Evolutionary conservation across 2,329 filamentous ascomycete genomes (phyloP).

Genomic region (Penicillium sp.): DNA sequence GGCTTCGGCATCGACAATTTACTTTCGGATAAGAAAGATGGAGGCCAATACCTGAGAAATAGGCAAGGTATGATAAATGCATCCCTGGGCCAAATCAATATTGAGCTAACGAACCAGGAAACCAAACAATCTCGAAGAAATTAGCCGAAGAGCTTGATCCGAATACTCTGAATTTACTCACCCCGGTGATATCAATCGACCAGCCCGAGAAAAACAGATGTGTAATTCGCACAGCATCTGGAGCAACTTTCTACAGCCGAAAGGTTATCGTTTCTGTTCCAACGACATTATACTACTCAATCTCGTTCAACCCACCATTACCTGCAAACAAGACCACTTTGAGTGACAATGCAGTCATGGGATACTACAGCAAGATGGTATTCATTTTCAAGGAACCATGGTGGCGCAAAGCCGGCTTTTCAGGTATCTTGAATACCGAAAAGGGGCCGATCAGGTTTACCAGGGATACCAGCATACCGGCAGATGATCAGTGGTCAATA

Average conservation of each 20-base stretch:
- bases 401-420: conserved; percentile 29
- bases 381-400: not conserved
- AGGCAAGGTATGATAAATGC: not conserved
- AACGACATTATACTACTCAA: conserved; percentile 51
- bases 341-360: conserved; percentile 5
- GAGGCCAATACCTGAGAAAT: conserved; percentile 56
- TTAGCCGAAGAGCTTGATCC: conserved; percentile 33
- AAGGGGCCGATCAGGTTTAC: conserved; percentile 44
- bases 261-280: conserved; percentile 56
- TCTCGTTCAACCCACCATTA: conserved; percentile 52
- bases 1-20: conserved; percentile 57
- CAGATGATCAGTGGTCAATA: conserved; percentile 32
- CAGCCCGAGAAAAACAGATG: conserved; percentile 26
- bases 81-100: not conserved
- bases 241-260: conserved; percentile 6
- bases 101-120: conserved; percentile 40
- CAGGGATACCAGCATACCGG: conserved; percentile 44
- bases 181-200: not conserved
- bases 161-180: not conserved
- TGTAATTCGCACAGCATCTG: conserved; percentile 7
- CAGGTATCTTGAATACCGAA: conserved; percentile 45
- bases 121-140: conserved; percentile 46
- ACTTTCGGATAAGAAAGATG: conserved; percentile 56
- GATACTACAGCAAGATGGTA: not conserved
- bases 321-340: conserved; percentile 33